Evolutionary conservation across 2,329 filamentous ascomycete species (phyloP), one percentile per base, ranked within the genome.

Genomic region (Arachnomyces sp.): DNA sequence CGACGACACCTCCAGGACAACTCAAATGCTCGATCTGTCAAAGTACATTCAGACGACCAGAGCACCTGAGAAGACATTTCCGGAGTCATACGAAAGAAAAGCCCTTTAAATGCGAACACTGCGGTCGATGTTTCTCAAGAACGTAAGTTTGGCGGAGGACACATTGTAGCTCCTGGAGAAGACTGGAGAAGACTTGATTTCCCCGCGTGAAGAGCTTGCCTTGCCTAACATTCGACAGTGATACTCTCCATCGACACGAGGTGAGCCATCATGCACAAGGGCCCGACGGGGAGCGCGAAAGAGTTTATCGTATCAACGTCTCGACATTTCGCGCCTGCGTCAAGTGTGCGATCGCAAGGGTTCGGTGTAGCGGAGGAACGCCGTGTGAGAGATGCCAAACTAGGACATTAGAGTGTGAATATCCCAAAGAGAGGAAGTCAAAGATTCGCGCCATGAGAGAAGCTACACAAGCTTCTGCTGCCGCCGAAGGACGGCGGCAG

Each of bases 251-350:
- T 46, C 60, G 60, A 18, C 63, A 66, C 44, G 58, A 59, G 33
- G 41, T 62, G 33, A 65, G 60, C 38, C 62, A 65, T 35, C 60
- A 60, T 52, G 56, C 57, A 14, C 48, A 55, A 15, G 61, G 53
- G n/a, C 51, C 44, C 3, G 55, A 60, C 20, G 57, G 56, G 0
- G 56, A 57, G 13, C 56, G 57, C 34, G 57, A 61, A 34, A 57
- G 56, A 6, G 51, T 58, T 4, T 63, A 66, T 39, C 55, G 63
- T 2, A 65, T 66, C 38, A 66, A 61, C 2, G 57, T 63, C 38
- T 64, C 63, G 38, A 65, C 63, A 2, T 66, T 66, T 37, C 54
- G 63, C 30, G 63, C 63, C 3, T 66, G 63, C 38, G 63, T 53
- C 39, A 56, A 58, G 40, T 66, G 63, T 36, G 63, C 63, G 18